Base-by-base conservation (phyloP, 192 early-diverging fungal species). In the Rhizophagus clarus region DNA sequence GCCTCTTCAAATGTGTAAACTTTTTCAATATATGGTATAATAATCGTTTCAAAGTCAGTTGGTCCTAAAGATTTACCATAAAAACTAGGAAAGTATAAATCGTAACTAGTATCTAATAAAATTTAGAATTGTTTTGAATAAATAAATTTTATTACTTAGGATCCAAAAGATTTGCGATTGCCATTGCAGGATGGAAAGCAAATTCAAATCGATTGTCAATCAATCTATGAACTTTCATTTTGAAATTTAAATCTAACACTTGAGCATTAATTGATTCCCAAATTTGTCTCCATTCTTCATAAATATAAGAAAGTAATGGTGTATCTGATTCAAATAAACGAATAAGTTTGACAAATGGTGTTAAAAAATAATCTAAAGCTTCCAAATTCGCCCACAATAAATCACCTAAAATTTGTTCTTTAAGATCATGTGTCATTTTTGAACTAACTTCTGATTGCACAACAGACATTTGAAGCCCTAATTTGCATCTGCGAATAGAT, bases 281-380 rank as follows among this genome's bases (percentile, higher is more conserved):
- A 61, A 61, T 61, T 61, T 61, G 61, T n/a, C n/a, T n/a, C 61
- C 61, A 61, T 61, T 61, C 61, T 24, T 61, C 1, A 61, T 61
- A 61, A 24, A 61, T 3, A 3, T 10, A 4, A 61, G 61, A 61
- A 61, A 61, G 17, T 61, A 61, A 61, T 8, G 24, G 10, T 61
- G 61, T 20, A 61, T 61, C 17, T 1, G 22, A 61, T 61, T 61
- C 61, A 61, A 61, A 61, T 20, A 61, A 61, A 3, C 4, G 24
- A 24, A 61, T 61, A 20, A 20, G 61, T 3, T 22, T 37, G 9
- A 61, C 61, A 61, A 61, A 61, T 61, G 61, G 61, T 24, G 20
- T 24, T 3, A 61, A 61, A 61, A 61, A 61, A 61, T 0, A 61
- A 7, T 1, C 5, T 61, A 61, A 20, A n/a, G 1, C 9, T 1